Conservation (phyloP, 2,329 filamentous ascomycete species). For the Talaromyces sp. region DNA sequence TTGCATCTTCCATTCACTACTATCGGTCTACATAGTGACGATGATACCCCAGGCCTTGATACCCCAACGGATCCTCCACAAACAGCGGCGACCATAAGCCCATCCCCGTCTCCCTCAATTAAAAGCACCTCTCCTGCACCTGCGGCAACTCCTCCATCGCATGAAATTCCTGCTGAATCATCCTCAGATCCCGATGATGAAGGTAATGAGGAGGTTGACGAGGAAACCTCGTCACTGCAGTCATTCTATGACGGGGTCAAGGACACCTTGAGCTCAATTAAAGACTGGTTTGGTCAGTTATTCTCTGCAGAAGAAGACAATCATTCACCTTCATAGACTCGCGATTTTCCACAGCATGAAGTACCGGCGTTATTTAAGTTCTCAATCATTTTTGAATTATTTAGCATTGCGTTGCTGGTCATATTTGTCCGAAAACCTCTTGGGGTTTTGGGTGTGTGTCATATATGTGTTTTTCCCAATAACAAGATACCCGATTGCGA, state of each 20-base stretch:
- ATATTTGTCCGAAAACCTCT: not conserved
- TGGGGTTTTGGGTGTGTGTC: not conserved
- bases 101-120: not conserved
- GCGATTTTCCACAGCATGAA: not conserved
- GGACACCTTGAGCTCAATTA: conserved; percentile 14
- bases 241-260: conserved; percentile 18
- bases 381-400: not conserved
- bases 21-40: conserved; percentile 45
- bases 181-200: not conserved
- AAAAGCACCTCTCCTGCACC: not conserved
- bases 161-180: not conserved
- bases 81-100: conserved; percentile 9
- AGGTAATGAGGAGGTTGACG: not conserved
- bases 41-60: conserved; percentile 30
- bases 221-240: not conserved
- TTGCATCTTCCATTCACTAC: conserved; percentile 52
- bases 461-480: not conserved
- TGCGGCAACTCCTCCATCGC: not conserved
- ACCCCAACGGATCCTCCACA: conserved; percentile 33
- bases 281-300: conserved; percentile 18
- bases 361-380: not conserved
- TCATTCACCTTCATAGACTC: not conserved
- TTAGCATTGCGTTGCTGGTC: not conserved
- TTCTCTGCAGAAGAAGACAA: conserved; percentile 15
- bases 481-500: conserved; percentile 7